A percentile compares a stretch with the other conserved stretches of the same genome.
Evolutionary conservation across 345 rosid genomes (phyloP).

Genomic region (Nephelium lappaceum): DNA sequence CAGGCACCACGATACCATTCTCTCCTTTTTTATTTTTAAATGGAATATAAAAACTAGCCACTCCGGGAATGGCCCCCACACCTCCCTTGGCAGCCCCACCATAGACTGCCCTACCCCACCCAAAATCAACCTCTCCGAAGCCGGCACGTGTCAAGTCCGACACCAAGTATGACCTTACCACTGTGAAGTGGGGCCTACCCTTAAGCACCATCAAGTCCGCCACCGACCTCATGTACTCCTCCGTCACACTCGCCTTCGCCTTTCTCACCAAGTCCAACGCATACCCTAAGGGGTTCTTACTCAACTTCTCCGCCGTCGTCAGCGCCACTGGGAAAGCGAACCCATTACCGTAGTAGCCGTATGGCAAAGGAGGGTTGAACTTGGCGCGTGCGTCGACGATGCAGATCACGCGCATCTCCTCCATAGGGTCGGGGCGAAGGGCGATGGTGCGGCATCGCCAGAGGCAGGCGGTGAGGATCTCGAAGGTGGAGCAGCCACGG

Average conservation of each 20-base stretch:
- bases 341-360: conserved; percentile 57
- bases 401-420: conserved; percentile 49
- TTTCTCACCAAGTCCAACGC: conserved; percentile 47
- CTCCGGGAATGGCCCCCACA: conserved; percentile 43
- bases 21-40: conserved; percentile 39
- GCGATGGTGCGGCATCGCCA: conserved; percentile 66
- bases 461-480: conserved; percentile 48
- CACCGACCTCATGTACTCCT: conserved; percentile 57
- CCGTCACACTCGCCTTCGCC: conserved; percentile 47
- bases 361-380: conserved; percentile 43
- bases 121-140: conserved; percentile 41
- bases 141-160: conserved; percentile 48
- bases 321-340: conserved; percentile 46
- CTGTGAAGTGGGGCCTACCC: conserved; percentile 46
- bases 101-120: conserved; percentile 61
- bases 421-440: conserved; percentile 46
- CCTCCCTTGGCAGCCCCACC: conserved; percentile 50
- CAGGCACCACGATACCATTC: conserved; percentile 42
- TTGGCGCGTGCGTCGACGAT: conserved; percentile 46
- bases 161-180: conserved; percentile 32
- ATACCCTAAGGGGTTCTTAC: conserved; percentile 48
- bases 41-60: conserved; percentile 40
- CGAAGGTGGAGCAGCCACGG: conserved; percentile 38
- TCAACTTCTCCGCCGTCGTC: conserved; percentile 40
- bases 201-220: conserved; percentile 48